Evolutionary conservation across 2,329 filamentous ascomycete species (phyloP), one percentile per base, ranked within the genome.

Genomic region (Phoma sp.): DNA sequence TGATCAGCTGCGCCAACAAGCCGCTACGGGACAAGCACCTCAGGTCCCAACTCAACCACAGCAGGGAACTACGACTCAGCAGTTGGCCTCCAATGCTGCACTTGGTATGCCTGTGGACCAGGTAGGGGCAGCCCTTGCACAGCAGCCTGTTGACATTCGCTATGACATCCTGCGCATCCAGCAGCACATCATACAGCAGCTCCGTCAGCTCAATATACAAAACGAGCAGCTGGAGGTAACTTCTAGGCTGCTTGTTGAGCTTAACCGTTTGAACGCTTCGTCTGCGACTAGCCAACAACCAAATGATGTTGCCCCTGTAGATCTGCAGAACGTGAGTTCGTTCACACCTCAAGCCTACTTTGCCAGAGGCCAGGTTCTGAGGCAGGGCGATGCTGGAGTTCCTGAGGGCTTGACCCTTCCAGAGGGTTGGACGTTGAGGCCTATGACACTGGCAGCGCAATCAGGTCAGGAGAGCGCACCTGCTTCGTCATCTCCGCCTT

Each of bases 351-450:
- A 74, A 53, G 70, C 70, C 12, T 74, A 71, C 40, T 65, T 72
- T 33, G 53, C 71, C 15, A 67, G 66, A 45, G 71, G 72, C 10
- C 60, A 67, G 12, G 60, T 68, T 15, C 48, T 75, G 34, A 61
- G 71, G 33, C 71, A 72, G 30, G 71, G 72, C 20, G 72, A 76
- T 57, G 53, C 64, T 23, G 68, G 70, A 42, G 49, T 76, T 23
- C 74, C 73, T 7, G 63, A 63, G 45, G 74, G 74, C 5, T 47
- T 76, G 42, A 64, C 62, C n/a, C 64, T 76, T 29, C 74, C 74
- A 7, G 67, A 71, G 42, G 74, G 73, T 12, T 76, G 73, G 72
- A 74, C 71, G 15, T 46, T 75, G 57, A 60, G 69, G 47, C 67
- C 69, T 5, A 69, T 74, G 67, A 60, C 67, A 26, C 54, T 66